Conservation (phyloP, 176 grass and related monocot genomes). For the Sorghum bicolor region DNA sequence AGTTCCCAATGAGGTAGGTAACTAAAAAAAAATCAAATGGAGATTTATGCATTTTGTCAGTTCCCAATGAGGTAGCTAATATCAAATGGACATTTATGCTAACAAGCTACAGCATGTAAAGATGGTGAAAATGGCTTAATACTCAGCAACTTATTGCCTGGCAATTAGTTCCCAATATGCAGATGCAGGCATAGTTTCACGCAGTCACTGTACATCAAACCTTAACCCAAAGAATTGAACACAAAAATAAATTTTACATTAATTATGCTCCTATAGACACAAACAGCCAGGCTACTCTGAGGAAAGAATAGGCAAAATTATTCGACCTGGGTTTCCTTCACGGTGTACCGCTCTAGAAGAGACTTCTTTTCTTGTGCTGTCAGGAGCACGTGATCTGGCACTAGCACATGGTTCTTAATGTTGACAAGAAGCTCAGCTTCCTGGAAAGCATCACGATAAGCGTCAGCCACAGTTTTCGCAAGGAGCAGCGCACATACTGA, state of each 20-base stretch:
- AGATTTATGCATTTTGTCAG: neutral
- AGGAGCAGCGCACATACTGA: neutral
- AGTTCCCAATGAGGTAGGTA: neutral
- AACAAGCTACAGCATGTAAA: neutral
- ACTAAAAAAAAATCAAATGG: neutral
- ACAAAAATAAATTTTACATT: neutral
- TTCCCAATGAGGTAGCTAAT: neutral
- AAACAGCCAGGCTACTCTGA: neutral
- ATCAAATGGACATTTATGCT: neutral
- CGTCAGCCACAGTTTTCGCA: neutral
- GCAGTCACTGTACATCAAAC: neutral
- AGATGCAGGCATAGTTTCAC: neutral
- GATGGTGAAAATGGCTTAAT: neutral
- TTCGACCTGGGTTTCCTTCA: constrained; percentile 92
- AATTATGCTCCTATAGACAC: neutral
- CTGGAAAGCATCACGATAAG: constrained; percentile 25
- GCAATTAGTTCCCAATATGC: neutral
- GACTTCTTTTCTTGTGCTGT: constrained; percentile 61
- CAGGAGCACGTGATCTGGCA: constrained; percentile 74
- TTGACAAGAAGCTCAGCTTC: constrained; percentile 90
- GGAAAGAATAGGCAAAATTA: constrained; percentile 8
- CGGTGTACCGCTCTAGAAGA: constrained; percentile 67
- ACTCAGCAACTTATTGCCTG: neutral
- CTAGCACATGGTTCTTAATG: constrained; percentile 74
- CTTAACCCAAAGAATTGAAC: neutral